phyloP scores from a whole-genome alignment of 2,329 filamentous ascomycete genomes.

The Monosporascus sp. region DNA sequence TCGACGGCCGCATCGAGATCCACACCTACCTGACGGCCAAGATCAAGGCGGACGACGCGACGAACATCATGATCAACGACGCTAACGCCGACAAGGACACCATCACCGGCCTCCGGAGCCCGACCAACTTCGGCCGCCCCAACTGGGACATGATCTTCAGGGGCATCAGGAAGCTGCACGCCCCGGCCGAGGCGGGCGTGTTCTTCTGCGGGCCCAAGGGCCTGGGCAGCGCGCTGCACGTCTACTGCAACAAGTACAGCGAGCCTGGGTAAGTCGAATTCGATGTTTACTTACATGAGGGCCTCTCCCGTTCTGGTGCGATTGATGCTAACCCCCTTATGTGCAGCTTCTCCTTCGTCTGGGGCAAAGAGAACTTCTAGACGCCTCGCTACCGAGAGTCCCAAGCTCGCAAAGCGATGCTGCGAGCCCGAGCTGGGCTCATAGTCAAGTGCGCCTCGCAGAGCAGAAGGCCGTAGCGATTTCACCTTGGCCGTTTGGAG shows the following conservation, averaged over 20 bases:
- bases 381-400: slow-evolving; percentile 30
- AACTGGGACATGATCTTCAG: slow-evolving; percentile 92
- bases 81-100: slow-evolving; percentile 78
- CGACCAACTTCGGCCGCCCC: slow-evolving; percentile 79
- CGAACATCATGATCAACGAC: slow-evolving; percentile 91
- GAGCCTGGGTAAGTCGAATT: slow-evolving; percentile 64
- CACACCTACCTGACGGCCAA: slow-evolving; percentile 84
- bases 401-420: slow-evolving; percentile 6
- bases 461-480: not conserved
- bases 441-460: not conserved
- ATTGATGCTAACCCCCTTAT: not conserved
- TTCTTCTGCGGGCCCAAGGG: slow-evolving; percentile 86
- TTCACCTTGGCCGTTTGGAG: not conserved
- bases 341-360: slow-evolving; percentile 57
- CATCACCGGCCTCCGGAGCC: slow-evolving; percentile 75
- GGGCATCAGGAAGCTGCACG: slow-evolving; percentile 73
- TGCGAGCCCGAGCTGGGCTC: not conserved
- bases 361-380: slow-evolving; percentile 67
- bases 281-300: not conserved
- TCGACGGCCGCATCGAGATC: slow-evolving; percentile 80
- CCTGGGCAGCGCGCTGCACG: slow-evolving; percentile 68
- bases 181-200: slow-evolving; percentile 67
- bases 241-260: slow-evolving; percentile 85
- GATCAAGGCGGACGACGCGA: slow-evolving; percentile 80
- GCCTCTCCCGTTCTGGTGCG: not conserved